A percentile compares a stretch with the other conserved stretches of the same genome.
Evolutionary conservation across 2,329 filamentous ascomycete species (phyloP).

Genomic region (Ophiostoma tasmaniense): DNA sequence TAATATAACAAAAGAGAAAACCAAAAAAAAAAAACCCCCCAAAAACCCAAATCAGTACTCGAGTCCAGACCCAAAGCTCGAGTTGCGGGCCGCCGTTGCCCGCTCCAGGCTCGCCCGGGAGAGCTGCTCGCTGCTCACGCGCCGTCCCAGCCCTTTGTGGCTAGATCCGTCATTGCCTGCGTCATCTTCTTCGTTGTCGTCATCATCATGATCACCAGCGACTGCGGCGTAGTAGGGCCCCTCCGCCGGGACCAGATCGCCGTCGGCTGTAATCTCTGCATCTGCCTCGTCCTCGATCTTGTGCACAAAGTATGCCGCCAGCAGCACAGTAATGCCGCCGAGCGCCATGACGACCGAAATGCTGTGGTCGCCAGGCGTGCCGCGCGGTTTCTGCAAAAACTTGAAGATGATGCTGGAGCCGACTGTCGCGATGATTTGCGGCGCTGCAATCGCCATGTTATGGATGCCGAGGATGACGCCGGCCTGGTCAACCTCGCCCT

Average conservation of each 20-base stretch:
- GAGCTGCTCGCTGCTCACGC: conserved; percentile 34
- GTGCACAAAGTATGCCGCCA: conserved; percentile 65
- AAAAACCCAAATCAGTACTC: conserved; percentile 32
- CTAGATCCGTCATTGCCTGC: conserved; percentile 1
- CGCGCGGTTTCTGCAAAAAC: conserved; percentile 77
- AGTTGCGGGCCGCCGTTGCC: conserved; percentile 40
- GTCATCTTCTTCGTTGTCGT: neutral
- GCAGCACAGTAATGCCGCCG: conserved; percentile 68
- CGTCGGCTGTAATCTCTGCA: conserved; percentile 38
- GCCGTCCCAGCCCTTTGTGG: conserved; percentile 27
- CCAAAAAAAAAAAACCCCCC: neutral
- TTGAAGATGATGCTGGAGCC: conserved; percentile 79
- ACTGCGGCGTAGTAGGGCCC: conserved; percentile 27
- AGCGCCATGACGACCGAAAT: conserved; percentile 80
- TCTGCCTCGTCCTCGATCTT: conserved; percentile 54
- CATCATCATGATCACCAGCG: conserved; percentile 3
- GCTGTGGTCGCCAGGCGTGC: conserved; percentile 74
- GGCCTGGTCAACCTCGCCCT: conserved; percentile 61
- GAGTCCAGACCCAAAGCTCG: conserved; percentile 39
- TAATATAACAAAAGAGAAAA: neutral
- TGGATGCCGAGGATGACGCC: conserved; percentile 90
- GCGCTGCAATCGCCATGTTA: conserved; percentile 87
- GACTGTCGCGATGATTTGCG: conserved; percentile 83
- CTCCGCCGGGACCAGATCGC: conserved; percentile 33
- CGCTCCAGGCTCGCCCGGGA: conserved; percentile 37